These are phyloP conservation scores for Backusella macrospora DNA, from an alignment of 192 early-diverging fungal genomes.

Conservation along the genomic window DNA sequence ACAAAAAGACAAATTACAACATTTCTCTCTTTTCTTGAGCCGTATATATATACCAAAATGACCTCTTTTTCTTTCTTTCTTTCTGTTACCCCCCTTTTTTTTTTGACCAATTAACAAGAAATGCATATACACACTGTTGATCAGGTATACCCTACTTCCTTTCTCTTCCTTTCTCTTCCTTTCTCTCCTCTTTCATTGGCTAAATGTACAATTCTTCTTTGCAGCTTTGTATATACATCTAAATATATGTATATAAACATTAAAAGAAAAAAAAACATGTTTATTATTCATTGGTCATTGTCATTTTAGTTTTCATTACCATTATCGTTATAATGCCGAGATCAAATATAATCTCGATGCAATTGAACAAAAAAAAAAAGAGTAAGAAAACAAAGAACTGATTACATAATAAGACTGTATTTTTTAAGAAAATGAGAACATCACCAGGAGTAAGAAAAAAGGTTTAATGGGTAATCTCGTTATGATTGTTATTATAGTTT, in stretches of 20 bases:
- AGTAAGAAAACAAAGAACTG: background rate
- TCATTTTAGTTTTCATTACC: background rate
- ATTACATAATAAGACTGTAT: background rate
- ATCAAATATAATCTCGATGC: background rate
- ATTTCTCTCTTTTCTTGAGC: background rate
- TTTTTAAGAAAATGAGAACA: no score
- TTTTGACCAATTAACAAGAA: slow-evolving; percentile 6
- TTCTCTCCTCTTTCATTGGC: slow-evolving; percentile 11
- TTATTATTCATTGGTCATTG: slow-evolving; percentile 1
- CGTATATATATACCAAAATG: slow-evolving; percentile 13
- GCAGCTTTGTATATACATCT: background rate
- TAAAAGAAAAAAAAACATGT: slow-evolving; percentile 10
- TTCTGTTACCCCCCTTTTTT: background rate
- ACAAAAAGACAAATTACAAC: background rate
- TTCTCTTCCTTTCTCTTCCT: background rate
- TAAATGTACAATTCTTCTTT: slow-evolving; percentile 9
- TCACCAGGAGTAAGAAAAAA: no score
- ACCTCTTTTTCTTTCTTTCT: background rate
- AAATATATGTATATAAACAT: slow-evolving; percentile 6
- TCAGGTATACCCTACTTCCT: slow-evolving; percentile 11
- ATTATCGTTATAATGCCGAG: background rate
- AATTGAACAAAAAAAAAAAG: background rate
- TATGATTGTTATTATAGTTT: no score
- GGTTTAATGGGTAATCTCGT: no score
- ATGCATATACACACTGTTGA: slow-evolving; percentile 17